Evolutionary conservation across 371 early-diverging fungal genomes (phyloP), one percentile per base, ranked within the genome.

Genomic region (Nematocida parisii): DNA sequence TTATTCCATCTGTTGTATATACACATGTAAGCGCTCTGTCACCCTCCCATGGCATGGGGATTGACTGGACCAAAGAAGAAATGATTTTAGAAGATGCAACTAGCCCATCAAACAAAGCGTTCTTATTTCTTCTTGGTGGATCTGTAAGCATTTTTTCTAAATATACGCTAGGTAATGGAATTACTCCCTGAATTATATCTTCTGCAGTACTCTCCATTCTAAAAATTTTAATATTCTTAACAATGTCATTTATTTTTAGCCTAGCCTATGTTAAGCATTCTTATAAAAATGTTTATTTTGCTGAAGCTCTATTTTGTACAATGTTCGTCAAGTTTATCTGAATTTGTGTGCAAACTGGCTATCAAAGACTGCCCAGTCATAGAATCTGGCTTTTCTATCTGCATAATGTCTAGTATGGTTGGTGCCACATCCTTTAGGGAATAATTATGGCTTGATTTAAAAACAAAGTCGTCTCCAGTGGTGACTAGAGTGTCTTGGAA

Each of bases 31-130:
- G 39, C 33, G 50, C 42, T 42, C 71, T 77, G 5, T 46, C 91
- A 84, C 93, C 93, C 87, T 98, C 97, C 97, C 97, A 97, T 11
- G 97, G 97, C 96, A 96, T 96, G 7, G 96, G 98, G 93, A 98
- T 96, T 85, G 94, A 95, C 85, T 95, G 95, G 82, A 97, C 83
- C 50, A 98, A 90, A 87, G 71, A 60, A 9, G n/a, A 9, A 33
- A 77, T 50, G 18, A 77, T 20, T 22, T 15, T 42, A 9, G 80
- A 71, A 42, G 66, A 44, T 4, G 15, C 4, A 20, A 52, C 40
- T 15, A 67, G 39, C 7, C 70, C 80, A 40, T 68, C 60, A 7
- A 67, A 33, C 2, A 77, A 54, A 45, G 57, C 7, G 39, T n/a
- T 46, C 18, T n/a, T 5, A 71, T 77, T 52, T 22, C 60, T 68